These are phyloP conservation scores for Amaranthus hypochondriacus DNA, from an alignment of 148 eudicot species.

Conservation along the genomic window DNA sequence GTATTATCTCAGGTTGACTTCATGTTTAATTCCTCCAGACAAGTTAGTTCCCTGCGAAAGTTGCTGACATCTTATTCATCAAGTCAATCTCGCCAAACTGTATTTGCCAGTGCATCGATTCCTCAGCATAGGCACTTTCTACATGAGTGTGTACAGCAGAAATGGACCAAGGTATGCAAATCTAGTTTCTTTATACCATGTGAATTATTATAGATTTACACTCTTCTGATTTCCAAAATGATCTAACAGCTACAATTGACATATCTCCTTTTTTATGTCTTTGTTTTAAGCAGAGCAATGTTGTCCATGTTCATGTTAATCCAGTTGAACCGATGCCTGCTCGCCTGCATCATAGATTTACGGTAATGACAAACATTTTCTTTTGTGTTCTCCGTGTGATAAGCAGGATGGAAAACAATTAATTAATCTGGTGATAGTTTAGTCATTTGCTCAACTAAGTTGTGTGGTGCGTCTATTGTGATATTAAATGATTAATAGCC, in stretches of 20 bases:
- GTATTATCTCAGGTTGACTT: constrained; percentile 66
- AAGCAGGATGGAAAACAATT: neutral
- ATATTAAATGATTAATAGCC: neutral
- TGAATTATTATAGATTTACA: neutral
- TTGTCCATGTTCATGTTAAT: constrained; percentile 79
- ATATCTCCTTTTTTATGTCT: neutral
- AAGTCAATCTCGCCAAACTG: constrained; percentile 66
- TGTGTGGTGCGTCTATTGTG: neutral
- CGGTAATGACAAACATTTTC: constrained; percentile 41
- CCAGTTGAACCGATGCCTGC: constrained; percentile 87
- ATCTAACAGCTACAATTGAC: no score
- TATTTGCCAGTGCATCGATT: constrained; percentile 95
- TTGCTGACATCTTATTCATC: constrained; percentile 71
- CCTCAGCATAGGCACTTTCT: constrained; percentile 86
- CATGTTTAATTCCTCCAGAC: constrained; percentile 74
- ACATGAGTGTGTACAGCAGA: constrained; percentile 80
- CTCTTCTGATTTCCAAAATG: neutral
- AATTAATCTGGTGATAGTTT: neutral
- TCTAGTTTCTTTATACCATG: neutral
- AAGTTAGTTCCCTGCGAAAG: constrained; percentile 68
- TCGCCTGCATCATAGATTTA: constrained; percentile 64
- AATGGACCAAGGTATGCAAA: constrained; percentile 86
- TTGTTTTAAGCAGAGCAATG: constrained; percentile 50
- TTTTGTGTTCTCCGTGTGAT: neutral
- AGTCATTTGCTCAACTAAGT: neutral